phyloP scores from a whole-genome alignment of 83 land plant genomes.

The Larix sibirica region DNA sequence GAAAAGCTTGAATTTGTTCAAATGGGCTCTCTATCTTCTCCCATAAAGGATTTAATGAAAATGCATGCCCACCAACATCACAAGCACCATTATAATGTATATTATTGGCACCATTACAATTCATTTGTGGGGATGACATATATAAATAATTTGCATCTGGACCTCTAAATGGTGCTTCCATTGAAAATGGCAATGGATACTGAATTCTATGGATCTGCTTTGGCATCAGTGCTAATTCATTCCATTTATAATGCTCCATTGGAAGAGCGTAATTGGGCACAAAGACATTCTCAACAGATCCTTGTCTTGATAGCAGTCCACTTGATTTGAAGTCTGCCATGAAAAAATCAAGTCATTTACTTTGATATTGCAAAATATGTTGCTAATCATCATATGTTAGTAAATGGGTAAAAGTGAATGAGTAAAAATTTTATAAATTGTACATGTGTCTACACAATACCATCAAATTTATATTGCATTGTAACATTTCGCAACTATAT shows the following conservation, averaged over 20 bases:
- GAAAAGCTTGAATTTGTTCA: background rate
- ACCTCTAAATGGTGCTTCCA: background rate
- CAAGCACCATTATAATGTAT: background rate
- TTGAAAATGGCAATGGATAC: background rate
- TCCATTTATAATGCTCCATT: background rate
- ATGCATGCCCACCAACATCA: background rate
- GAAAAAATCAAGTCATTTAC: background rate
- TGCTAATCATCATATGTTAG: no score
- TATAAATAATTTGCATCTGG: background rate
- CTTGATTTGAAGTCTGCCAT: background rate
- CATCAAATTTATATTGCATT: background rate
- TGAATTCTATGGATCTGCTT: background rate
- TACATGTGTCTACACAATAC: background rate
- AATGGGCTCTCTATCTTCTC: background rate
- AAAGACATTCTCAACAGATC: background rate
- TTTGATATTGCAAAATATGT: no score
- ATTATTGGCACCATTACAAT: background rate
- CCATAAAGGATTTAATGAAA: background rate
- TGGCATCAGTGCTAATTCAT: background rate
- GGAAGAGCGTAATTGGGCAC: background rate
- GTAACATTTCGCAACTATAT: no score
- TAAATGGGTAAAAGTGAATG: no score
- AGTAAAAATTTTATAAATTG: background rate
- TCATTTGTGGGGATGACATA: background rate
- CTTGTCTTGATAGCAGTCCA: slow-evolving; percentile 3